Percentiles rank a stretch among this genome's conserved stretches.
These are phyloP conservation scores for Serendipita sp. DNA, from an alignment of 768 basidiomycete genomes.

Conservation along the genomic window DNA sequence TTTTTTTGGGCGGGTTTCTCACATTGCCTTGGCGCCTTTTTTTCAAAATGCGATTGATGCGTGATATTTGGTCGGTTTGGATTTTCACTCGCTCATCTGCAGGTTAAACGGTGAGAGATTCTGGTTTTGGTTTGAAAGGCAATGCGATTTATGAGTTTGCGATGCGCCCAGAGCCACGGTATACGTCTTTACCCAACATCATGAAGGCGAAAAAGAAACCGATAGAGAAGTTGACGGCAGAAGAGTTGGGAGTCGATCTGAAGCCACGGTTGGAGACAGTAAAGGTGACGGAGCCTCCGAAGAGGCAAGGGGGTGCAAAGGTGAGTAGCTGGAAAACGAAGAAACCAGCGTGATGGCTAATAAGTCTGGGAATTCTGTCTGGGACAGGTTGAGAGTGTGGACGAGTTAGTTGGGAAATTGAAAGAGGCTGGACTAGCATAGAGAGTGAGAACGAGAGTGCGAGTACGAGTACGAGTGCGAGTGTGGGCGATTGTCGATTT, in stretches of 20 bases:
- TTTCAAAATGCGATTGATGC: neutral
- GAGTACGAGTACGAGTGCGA: too few species aligned
- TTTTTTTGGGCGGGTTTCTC: neutral
- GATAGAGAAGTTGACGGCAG: constrained; percentile 62
- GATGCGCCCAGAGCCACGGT: constrained; percentile 61
- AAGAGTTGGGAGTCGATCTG: constrained; percentile 72
- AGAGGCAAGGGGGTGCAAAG: constrained; percentile 83
- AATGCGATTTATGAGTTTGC: constrained; percentile 8
- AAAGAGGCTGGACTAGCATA: constrained; percentile 57
- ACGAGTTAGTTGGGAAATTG: constrained; percentile 75
- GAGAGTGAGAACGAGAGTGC: neutral
- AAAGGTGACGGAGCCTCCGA: constrained; percentile 77
- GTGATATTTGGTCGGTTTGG: too few species aligned
- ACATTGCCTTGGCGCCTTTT: neutral
- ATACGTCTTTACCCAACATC: constrained; percentile 91
- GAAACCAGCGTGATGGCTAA: too few species aligned
- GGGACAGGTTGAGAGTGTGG: constrained; percentile 57
- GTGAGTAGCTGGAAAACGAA: constrained; percentile 22
- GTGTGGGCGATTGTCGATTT: too few species aligned
- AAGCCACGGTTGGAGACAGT: constrained; percentile 69
- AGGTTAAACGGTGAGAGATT: constrained; percentile 52
- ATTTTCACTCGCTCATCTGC: neutral
- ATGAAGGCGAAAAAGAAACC: constrained; percentile 99
- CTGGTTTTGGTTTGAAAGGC: neutral
- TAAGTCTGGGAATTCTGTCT: neutral